Conservation (phyloP, 2,329 filamentous ascomycete species). For the Microdochium trichocladiopsis region DNA sequence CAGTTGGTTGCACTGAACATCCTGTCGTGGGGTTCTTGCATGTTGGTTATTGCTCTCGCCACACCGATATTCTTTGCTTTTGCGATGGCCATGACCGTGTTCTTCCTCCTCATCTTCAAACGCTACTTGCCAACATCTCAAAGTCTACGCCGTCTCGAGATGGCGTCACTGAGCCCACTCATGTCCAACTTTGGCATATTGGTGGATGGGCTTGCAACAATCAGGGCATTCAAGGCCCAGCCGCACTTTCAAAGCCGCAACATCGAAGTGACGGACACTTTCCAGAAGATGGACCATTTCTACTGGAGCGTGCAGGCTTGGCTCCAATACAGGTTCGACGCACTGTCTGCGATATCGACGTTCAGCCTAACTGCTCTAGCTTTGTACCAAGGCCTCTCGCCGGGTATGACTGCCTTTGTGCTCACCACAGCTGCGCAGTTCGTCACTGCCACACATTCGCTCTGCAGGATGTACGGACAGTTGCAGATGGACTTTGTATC, state of each 20-base stretch:
- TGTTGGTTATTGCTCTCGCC: conserved; percentile 71
- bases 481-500: conserved; percentile 90
- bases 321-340: conserved; percentile 74
- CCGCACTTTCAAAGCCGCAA: conserved; percentile 73
- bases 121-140: conserved; percentile 78
- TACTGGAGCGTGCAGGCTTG: conserved; percentile 86
- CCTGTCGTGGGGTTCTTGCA: conserved; percentile 65
- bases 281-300: conserved; percentile 94
- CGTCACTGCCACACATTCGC: conserved; percentile 61
- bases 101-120: conserved; percentile 68
- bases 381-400: conserved; percentile 64
- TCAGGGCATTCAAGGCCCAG: conserved; percentile 76
- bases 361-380: conserved; percentile 69
- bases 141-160: conserved; percentile 75
- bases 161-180: conserved; percentile 80
- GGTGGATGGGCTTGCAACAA: conserved; percentile 77
- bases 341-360: conserved; percentile 64
- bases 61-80: conserved; percentile 73
- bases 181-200: conserved; percentile 91
- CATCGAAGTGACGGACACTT: conserved; percentile 74
- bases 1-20: conserved; percentile 62
- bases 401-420: conserved; percentile 78
- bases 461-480: conserved; percentile 76
- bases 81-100: conserved; percentile 56
- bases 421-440: conserved; percentile 65